Evolutionary conservation across 148 eudicot genomes (phyloP), one percentile per base, ranked within the genome.

Genomic region (Rhododendron simsii): DNA sequence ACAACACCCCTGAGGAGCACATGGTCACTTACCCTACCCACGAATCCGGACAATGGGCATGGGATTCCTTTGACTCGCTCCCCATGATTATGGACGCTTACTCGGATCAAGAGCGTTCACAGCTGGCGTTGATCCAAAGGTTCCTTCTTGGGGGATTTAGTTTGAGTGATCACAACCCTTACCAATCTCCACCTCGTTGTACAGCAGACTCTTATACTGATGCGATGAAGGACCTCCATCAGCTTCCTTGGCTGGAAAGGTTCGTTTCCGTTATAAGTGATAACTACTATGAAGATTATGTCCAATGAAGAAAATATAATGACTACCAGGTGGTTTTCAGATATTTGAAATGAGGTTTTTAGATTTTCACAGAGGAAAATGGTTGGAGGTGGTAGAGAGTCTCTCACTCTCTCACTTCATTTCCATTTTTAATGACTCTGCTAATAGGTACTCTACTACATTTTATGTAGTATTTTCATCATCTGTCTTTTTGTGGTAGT

Each of bases 161-260:
- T 69, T 78, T 94, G 48, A 89, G 92, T 12, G 98, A 95, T 84
- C 95, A 94, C 63, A 88, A 89, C 30, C 90, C 95, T 76, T 84
- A 86, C 80, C 97, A 92, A 82, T 91, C 93, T 53, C 92, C 98
- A 11, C 93, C 95, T 8, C 92, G 86, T 13, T 93, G 94, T 90
- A 89, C 96, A 81, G 95, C 96, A 76, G 97, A 95, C 73, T 91
- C 97, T 18, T 94, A 93, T 47, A 88, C 86, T 2, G 98, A 95
- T 89, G 85, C 96, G 78, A 92, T 95, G 97, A 95, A 95, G 87
- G 98, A 95, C 87, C 91, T 95, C 86, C 95, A 91, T 89, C 98
- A 95, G 91, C 97, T 95, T 83, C 98, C 98, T 83, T 95, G 97
- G 98, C 95, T 95, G 11, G 98, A 95, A 87, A 91, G 98, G 87